Evolutionary conservation across 805 yeast genomes (phyloP).

Genomic region (Metschnikowia colocasiae): DNA sequence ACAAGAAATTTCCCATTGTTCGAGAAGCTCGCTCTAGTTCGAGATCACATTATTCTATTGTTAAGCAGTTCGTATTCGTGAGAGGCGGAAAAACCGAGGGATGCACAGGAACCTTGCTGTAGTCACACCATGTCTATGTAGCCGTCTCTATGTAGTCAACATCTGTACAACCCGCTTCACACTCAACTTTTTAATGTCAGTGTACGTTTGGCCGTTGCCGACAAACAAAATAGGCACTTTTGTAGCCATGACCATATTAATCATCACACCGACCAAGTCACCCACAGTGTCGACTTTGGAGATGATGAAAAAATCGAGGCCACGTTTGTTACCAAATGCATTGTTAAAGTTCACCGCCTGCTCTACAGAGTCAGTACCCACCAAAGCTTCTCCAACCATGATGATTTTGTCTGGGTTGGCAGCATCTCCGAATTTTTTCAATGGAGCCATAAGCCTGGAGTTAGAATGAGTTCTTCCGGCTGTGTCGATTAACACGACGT

Average conservation of each 20-base stretch:
- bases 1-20: background rate
- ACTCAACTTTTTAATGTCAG: constrained; percentile 85
- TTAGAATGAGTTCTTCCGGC: constrained; percentile 98
- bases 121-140: too few relatives aligned
- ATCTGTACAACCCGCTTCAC: constrained; percentile 90
- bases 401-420: constrained; percentile 95
- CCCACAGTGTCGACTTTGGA: constrained; percentile 98
- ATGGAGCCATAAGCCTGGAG: constrained; percentile 89
- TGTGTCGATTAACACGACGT: constrained; percentile 89
- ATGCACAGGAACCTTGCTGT: background rate
- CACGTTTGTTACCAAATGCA: constrained; percentile 83
- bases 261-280: constrained; percentile 93
- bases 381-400: constrained; percentile 98
- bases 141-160: constrained; percentile 60
- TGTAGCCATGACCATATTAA: constrained; percentile 94
- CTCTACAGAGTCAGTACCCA: constrained; percentile 94
- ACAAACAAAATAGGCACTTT: constrained; percentile 92
- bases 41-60: background rate
- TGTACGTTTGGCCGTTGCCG: constrained; percentile 96
- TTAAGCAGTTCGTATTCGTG: background rate
- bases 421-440: constrained; percentile 90
- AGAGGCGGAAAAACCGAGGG: too few relatives aligned
- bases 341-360: constrained; percentile 91
- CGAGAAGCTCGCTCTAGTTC: background rate
- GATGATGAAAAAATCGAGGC: constrained; percentile 84